Evolutionary conservation across 805 yeast genomes (phyloP).

Genomic region (Phaffomyces opuntiae): DNA sequence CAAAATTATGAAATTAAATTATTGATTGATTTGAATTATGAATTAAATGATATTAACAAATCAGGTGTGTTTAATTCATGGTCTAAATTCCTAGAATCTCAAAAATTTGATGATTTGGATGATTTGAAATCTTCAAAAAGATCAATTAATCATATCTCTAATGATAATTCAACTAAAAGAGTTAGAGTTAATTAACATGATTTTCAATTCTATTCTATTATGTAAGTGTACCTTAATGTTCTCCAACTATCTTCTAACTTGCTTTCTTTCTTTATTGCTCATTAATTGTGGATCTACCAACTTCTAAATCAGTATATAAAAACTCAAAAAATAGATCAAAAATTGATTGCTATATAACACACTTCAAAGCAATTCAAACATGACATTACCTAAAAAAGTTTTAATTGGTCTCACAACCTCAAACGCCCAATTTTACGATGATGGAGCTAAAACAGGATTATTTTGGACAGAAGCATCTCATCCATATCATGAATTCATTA

Average conservation of each 20-base stretch:
- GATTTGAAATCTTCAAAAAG: neutral
- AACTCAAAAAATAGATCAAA: neutral
- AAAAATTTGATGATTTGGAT: neutral
- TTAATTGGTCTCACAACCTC: constrained; percentile 38
- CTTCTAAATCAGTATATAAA: too few species aligned
- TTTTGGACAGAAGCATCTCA: constrained; percentile 54
- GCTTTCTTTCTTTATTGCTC: too few species aligned
- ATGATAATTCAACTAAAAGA: neutral
- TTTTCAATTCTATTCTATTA: too few species aligned
- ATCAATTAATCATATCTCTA: neutral
- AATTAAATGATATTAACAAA: constrained; percentile 29
- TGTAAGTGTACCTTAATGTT: too few species aligned
- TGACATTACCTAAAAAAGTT: constrained; percentile 27
- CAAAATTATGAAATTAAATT: constrained; percentile 46
- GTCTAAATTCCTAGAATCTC: neutral
- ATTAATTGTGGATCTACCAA: too few species aligned
- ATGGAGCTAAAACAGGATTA: constrained; percentile 56
- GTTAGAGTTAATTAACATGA: neutral
- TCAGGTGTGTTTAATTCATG: constrained; percentile 2
- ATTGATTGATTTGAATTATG: constrained; percentile 48
- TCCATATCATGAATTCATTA: constrained; percentile 42
- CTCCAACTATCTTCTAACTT: too few species aligned
- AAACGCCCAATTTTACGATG: constrained; percentile 43
- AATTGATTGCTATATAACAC: neutral
- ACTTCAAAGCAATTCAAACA: neutral